Evolutionary conservation across 2,329 filamentous ascomycete genomes (phyloP).

Genomic region (Verticillium nonalfalfae): DNA sequence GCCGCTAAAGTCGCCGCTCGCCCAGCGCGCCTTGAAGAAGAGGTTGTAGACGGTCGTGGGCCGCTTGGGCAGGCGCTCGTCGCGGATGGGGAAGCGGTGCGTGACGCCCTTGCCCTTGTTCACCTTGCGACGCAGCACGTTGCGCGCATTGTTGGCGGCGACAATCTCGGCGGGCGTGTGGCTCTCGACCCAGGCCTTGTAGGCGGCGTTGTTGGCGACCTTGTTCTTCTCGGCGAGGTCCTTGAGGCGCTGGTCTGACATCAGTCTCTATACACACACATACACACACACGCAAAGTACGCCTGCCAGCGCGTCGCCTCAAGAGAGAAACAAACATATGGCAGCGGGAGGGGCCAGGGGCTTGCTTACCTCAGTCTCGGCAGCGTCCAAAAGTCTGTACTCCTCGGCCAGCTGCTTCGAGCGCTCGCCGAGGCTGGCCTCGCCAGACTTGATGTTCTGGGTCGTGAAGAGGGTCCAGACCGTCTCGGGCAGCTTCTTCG

Average conservation of each 20-base stretch:
- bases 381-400: constrained; percentile 32
- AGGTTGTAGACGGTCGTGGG: constrained; percentile 22
- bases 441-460: constrained; percentile 19
- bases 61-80: constrained; percentile 40
- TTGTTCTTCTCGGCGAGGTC: constrained; percentile 30
- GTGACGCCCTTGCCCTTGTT: constrained; percentile 9
- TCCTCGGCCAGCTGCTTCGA: constrained; percentile 19
- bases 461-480: constrained; percentile 31
- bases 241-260: constrained; percentile 25
- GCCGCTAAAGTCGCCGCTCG: constrained; percentile 16
- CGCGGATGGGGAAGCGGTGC: constrained; percentile 24
- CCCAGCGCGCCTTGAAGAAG: constrained; percentile 32
- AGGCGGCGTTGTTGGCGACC: constrained; percentile 27
- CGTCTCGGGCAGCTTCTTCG: constrained; percentile 21
- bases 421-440: constrained; percentile 8
- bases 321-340: background rate
- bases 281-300: no score
- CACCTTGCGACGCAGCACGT: constrained; percentile 27
- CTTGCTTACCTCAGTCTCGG: constrained; percentile 36
- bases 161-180: constrained; percentile 31
- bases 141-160: constrained; percentile 42
- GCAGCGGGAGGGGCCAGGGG: no score
- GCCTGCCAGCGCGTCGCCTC: no score
- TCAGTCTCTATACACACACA: background rate
- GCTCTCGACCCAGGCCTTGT: constrained; percentile 42